These are phyloP conservation scores for Curvularia sp. DNA, from an alignment of 2,329 filamentous ascomycete genomes.

Conservation along the genomic window DNA sequence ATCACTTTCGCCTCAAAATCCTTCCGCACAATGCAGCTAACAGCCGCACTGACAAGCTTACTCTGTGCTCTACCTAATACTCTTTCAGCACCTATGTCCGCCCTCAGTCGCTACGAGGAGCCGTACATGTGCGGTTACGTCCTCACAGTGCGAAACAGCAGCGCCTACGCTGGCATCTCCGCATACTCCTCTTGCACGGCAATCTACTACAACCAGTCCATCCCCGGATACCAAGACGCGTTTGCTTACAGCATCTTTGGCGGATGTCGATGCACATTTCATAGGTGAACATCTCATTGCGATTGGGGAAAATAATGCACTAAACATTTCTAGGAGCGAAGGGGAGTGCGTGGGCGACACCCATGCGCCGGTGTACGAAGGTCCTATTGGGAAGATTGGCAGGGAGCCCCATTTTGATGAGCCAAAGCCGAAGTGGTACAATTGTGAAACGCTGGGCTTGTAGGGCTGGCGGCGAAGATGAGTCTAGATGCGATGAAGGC, in stretches of 20 bases:
- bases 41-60: not conserved
- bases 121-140: conserved; percentile 25
- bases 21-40: not conserved
- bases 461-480: not conserved
- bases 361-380: conserved; percentile 9
- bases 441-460: conserved; percentile 6
- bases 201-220: conserved; percentile 20
- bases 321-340: conserved; percentile 3
- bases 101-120: not conserved
- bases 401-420: conserved; percentile 16
- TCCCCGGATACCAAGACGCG: conserved; percentile 15
- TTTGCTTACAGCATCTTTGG: conserved; percentile 19
- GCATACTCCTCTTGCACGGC: conserved; percentile 11
- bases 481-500: not conserved
- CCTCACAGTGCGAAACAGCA: conserved; percentile 21
- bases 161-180: conserved; percentile 16
- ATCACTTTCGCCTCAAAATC: not conserved
- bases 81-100: conserved; percentile 4
- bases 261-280: conserved; percentile 19
- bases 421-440: conserved; percentile 27
- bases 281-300: not conserved
- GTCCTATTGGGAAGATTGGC: conserved; percentile 16
- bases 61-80: not conserved
- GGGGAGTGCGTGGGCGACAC: conserved; percentile 9
- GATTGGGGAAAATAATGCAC: not conserved